Evolutionary conservation across 257 asterid species (phyloP).

Genomic region (Striga asiatica): DNA sequence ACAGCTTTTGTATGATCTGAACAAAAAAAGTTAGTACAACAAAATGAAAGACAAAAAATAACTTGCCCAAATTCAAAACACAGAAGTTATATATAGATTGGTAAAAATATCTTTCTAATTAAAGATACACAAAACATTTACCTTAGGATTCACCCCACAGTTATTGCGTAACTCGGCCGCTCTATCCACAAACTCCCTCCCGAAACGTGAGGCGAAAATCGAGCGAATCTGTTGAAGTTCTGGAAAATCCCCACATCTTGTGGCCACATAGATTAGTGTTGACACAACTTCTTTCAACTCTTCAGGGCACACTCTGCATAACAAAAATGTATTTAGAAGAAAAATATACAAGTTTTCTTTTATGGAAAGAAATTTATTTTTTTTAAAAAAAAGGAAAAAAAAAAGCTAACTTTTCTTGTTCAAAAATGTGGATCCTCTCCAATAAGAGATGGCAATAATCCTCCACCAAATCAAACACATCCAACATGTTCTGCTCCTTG

Average conservation of each 20-base stretch:
- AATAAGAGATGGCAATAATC: constrained; percentile 49
- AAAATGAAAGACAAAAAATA: background rate
- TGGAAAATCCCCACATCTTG: constrained; percentile 93
- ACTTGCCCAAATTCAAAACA: background rate
- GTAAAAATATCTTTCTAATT: no score
- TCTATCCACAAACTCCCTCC: constrained; percentile 51
- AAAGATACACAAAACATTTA: no score
- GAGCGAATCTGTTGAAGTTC: constrained; percentile 66
- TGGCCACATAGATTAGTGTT: constrained; percentile 55
- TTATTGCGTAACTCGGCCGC: constrained; percentile 68
- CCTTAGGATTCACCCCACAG: constrained; percentile 84
- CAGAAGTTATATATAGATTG: no score
- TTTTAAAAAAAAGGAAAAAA: background rate
- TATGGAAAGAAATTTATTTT: no score
- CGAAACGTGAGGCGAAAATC: constrained; percentile 38
- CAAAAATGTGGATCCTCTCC: constrained; percentile 48
- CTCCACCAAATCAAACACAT: constrained; percentile 52
- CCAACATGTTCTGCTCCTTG: constrained; percentile 80
- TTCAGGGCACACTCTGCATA: constrained; percentile 58
- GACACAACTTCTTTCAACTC: constrained; percentile 64
- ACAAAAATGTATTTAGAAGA: background rate
- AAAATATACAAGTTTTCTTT: no score
- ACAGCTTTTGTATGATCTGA: constrained; percentile 70
- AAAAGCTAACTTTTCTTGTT: constrained; percentile 43
- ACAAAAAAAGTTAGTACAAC: background rate